phyloP scores from a whole-genome alignment of 1,284 basidiomycete species.

The Marasmius fiardii region DNA sequence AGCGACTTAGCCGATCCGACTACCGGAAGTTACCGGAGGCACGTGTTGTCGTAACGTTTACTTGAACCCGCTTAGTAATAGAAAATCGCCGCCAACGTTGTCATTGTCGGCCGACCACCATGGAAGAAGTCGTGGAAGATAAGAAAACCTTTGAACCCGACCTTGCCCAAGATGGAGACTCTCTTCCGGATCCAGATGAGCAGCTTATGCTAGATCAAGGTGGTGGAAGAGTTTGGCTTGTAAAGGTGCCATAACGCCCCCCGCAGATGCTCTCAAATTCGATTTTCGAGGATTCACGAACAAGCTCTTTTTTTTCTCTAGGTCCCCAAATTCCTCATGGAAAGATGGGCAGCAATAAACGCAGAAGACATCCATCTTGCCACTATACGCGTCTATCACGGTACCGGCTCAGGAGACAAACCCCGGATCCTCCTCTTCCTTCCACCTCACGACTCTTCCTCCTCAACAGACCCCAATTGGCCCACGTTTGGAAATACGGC shows the following conservation, averaged over 20 bases:
- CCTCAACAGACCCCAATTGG: conserved; percentile 32
- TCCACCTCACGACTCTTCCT: conserved; percentile 43
- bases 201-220: conserved; percentile 69
- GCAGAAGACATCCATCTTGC: conserved; percentile 67
- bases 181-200: conserved; percentile 74
- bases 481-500: conserved; percentile 36
- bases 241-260: conserved; percentile 60
- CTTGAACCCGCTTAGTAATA: too few relatives aligned
- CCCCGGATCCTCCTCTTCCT: conserved; percentile 68
- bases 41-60: neutral
- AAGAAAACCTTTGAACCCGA: conserved; percentile 68
- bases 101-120: conserved; percentile 16
- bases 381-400: conserved; percentile 69
- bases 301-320: conserved; percentile 28
- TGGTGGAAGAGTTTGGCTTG: conserved; percentile 73
- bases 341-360: conserved; percentile 63
- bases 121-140: conserved; percentile 52
- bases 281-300: conserved; percentile 11
- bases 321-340: conserved; percentile 71
- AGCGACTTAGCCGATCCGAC: too few relatives aligned
- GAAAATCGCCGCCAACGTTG: neutral
- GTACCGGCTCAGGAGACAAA: conserved; percentile 39
- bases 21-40: too few relatives aligned
- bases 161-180: conserved; percentile 49
- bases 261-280: neutral